Conservation (phyloP, 2,329 filamentous ascomycete species). For the Cercospora sp. region DNA sequence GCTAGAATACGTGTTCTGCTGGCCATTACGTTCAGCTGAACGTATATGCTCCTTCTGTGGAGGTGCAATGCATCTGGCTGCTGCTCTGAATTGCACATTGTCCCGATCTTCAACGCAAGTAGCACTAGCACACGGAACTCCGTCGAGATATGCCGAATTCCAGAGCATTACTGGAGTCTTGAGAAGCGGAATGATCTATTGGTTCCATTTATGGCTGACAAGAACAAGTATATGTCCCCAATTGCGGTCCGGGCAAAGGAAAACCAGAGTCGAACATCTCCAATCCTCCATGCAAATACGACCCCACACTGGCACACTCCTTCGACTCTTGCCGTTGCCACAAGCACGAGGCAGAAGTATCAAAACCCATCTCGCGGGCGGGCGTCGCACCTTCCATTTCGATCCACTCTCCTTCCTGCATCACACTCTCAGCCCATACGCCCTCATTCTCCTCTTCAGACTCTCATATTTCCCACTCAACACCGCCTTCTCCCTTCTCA, state of each 20-base stretch:
- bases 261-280: neutral
- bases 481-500: conserved; percentile 7
- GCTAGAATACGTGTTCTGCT: neutral
- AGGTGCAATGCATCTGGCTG: neutral
- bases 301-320: neutral
- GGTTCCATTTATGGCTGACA: neutral
- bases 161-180: neutral
- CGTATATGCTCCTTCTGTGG: neutral
- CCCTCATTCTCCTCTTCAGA: neutral
- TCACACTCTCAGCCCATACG: neutral
- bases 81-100: too few relatives aligned
- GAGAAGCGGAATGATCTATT: neutral
- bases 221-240: neutral
- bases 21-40: neutral
- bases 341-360: neutral
- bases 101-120: neutral
- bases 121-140: neutral
- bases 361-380: neutral
- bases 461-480: neutral
- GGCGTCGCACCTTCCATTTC: neutral
- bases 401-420: neutral
- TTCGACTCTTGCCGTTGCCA: neutral
- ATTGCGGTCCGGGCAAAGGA: neutral
- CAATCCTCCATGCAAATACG: neutral
- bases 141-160: neutral